A percentile compares a stretch with the other conserved stretches of the same genome.
These are phyloP conservation scores for Usnea hakonensis DNA, from an alignment of 495 filamentous ascomycete species.

Conservation along the genomic window DNA sequence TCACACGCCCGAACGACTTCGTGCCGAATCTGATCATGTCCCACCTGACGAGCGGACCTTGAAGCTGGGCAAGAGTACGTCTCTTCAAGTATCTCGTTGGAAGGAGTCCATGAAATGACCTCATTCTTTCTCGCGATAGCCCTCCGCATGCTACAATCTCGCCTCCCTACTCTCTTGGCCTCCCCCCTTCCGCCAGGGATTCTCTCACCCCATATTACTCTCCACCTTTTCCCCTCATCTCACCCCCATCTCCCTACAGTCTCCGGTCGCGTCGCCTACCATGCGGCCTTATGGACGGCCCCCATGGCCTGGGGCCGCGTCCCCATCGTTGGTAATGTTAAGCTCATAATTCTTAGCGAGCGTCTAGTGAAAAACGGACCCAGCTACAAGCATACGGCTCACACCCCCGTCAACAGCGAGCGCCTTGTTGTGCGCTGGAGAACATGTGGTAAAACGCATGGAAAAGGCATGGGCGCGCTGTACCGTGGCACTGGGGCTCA, in stretches of 20 bases:
- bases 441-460: constrained; percentile 47
- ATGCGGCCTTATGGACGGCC: constrained; percentile 88
- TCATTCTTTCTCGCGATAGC: constrained; percentile 42
- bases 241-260: constrained; percentile 93
- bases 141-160: constrained; percentile 74
- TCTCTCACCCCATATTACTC: constrained; percentile 80
- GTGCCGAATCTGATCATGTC: background rate
- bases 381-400: constrained; percentile 25
- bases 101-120: background rate
- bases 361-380: constrained; percentile 58
- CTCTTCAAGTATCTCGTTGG: background rate
- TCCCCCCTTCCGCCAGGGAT: constrained; percentile 75
- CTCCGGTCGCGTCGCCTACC: constrained; percentile 80
- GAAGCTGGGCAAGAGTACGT: constrained; percentile 82
- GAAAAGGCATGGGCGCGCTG: constrained; percentile 32
- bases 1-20: background rate
- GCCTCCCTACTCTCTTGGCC: constrained; percentile 77
- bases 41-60: constrained; percentile 70
- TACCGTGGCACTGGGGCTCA: constrained; percentile 34
- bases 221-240: constrained; percentile 93
- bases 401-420: constrained; percentile 45
- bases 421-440: constrained; percentile 84
- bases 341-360: constrained; percentile 77
- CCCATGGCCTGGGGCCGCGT: constrained; percentile 92
- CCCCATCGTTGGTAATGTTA: constrained; percentile 80